These are phyloP conservation scores for Cytospora mali DNA, from an alignment of 2,329 filamentous ascomycete species.

Conservation along the genomic window DNA sequence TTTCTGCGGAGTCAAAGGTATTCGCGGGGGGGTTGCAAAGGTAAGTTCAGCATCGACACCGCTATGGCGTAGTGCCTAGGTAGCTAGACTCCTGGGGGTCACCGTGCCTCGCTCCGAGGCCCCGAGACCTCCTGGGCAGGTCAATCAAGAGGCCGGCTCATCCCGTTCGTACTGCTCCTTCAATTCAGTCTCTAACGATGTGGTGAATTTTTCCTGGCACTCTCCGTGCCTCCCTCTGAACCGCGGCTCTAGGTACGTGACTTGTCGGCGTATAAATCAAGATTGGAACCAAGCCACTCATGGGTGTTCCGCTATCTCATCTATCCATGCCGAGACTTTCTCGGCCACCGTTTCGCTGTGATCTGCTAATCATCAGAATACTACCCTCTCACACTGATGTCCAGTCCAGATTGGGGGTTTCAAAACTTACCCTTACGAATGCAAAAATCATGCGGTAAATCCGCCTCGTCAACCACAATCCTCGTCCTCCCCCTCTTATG, in stretches of 20 bases:
- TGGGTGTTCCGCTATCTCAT: slow-evolving; percentile 48
- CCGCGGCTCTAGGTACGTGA: background rate
- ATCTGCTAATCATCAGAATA: slow-evolving; percentile 36
- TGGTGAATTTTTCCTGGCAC: background rate
- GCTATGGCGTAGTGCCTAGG: too few species aligned
- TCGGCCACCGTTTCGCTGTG: slow-evolving; percentile 53
- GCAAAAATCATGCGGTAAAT: slow-evolving; percentile 65
- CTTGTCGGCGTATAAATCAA: background rate
- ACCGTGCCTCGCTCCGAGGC: too few species aligned
- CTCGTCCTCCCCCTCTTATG: slow-evolving; percentile 44
- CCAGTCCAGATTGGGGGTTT: background rate
- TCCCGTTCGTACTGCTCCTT: background rate
- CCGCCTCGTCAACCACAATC: slow-evolving; percentile 57
- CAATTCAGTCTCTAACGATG: background rate
- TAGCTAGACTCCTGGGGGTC: background rate
- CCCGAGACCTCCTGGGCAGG: background rate
- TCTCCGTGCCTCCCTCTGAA: background rate
- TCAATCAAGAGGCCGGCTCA: background rate
- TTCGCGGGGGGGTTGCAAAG: too few species aligned
- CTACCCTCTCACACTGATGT: background rate
- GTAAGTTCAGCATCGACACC: background rate
- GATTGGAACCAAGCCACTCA: slow-evolving; percentile 2
- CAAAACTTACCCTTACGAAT: slow-evolving; percentile 51
- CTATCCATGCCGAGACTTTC: slow-evolving; percentile 51
- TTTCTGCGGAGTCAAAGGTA: too few species aligned